phyloP scores from a whole-genome alignment of 257 asterid genomes.

The Avicennia marina region DNA sequence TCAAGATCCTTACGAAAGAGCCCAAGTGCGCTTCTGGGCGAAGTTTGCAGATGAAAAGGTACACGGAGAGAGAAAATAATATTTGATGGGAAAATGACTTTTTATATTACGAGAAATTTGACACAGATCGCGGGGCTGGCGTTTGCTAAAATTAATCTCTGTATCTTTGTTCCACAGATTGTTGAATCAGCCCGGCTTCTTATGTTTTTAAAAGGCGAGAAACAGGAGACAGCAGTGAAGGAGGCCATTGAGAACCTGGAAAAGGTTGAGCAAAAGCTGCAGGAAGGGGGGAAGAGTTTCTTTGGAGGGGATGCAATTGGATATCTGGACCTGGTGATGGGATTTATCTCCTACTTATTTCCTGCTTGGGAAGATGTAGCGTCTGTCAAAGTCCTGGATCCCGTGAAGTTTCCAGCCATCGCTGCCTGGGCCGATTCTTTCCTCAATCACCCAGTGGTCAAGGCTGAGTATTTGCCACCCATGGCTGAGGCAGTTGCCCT shows the following conservation, averaged over 20 bases:
- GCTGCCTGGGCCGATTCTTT: slow-evolving; percentile 19
- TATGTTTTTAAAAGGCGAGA: slow-evolving; percentile 28
- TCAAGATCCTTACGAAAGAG: slow-evolving; percentile 26
- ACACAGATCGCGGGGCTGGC: background rate
- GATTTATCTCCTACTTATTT: slow-evolving; percentile 24
- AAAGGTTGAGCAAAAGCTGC: slow-evolving; percentile 19
- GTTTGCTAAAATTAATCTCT: background rate
- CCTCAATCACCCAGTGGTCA: slow-evolving; percentile 15
- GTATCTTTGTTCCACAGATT: too few relatives aligned
- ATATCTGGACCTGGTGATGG: slow-evolving; percentile 29
- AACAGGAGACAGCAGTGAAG: slow-evolving; percentile 24
- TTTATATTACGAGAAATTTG: background rate
- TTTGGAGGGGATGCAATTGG: slow-evolving; percentile 48
- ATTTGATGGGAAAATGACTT: too few relatives aligned
- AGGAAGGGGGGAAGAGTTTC: slow-evolving; percentile 27
- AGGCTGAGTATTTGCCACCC: slow-evolving; percentile 23
- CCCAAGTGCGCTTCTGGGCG: slow-evolving; percentile 36
- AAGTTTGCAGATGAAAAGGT: slow-evolving; percentile 33
- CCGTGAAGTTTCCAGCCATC: slow-evolving; percentile 12
- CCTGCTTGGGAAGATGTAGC: slow-evolving; percentile 35
- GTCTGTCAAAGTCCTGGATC: slow-evolving; percentile 25
- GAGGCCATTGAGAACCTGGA: slow-evolving; percentile 24
- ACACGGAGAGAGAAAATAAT: too few relatives aligned
- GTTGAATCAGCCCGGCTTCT: too few relatives aligned
- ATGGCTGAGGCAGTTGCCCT: too few relatives aligned